These are phyloP conservation scores for Garcia nutans DNA, from an alignment of 345 rosid genomes.

Conservation along the genomic window DNA sequence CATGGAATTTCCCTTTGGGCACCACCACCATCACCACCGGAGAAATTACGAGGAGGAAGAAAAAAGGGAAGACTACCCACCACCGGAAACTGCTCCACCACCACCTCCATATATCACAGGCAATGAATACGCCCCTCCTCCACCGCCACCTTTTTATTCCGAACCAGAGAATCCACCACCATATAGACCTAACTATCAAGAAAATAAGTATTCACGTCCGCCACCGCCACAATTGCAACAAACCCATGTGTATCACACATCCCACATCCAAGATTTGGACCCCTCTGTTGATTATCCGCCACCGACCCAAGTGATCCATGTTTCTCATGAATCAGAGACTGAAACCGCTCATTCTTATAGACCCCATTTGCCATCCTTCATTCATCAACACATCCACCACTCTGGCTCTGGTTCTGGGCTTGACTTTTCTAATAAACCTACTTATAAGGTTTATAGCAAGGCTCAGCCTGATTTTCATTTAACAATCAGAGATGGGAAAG, in stretches of 20 bases:
- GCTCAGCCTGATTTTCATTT: constrained; percentile 56
- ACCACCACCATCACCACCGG: constrained; percentile 33
- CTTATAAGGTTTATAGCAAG: constrained; percentile 59
- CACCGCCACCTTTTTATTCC: constrained; percentile 22
- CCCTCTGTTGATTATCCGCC: constrained; percentile 21
- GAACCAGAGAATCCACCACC: constrained; percentile 27
- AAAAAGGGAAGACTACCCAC: constrained; percentile 31
- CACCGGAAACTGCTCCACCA: constrained; percentile 30
- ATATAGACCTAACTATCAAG: constrained; percentile 14
- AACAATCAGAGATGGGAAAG: constrained; percentile 57
- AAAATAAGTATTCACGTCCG: constrained; percentile 16
- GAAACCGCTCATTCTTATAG: constrained; percentile 35
- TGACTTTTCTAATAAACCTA: constrained; percentile 45
- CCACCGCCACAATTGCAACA: constrained; percentile 6
- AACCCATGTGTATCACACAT: constrained; percentile 17
- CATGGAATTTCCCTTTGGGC: constrained; percentile 61
- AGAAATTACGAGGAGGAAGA: constrained; percentile 32
- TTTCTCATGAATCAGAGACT: constrained; percentile 34
- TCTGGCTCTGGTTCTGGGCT: constrained; percentile 29
- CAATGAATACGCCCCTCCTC: constrained; percentile 24
- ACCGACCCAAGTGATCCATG: constrained; percentile 44
- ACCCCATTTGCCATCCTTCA: constrained; percentile 42
- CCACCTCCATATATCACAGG: constrained; percentile 26
- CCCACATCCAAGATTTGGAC: constrained; percentile 20
- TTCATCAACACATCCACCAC: constrained; percentile 33